phyloP scores from a whole-genome alignment of 805 yeast genomes.

The Lachancea cidri region DNA sequence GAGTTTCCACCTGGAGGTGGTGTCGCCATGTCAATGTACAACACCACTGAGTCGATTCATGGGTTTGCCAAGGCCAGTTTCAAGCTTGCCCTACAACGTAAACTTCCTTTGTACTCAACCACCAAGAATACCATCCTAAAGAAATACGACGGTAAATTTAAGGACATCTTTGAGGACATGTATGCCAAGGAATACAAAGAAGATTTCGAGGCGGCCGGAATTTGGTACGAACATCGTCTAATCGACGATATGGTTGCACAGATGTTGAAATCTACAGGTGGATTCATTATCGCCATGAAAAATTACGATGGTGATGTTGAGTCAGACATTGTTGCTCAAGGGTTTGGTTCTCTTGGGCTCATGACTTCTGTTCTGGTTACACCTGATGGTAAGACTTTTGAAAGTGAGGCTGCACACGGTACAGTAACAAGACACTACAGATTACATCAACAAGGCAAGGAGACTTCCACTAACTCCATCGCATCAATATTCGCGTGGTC shows the following conservation, averaged over 20 bases:
- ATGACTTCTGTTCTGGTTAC: conserved; percentile 96
- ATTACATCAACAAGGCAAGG: conserved; percentile 94
- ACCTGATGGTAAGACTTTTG: conserved; percentile 95
- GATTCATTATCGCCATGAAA: conserved; percentile 92
- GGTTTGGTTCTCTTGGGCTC: conserved; percentile 92
- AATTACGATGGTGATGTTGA: conserved; percentile 98
- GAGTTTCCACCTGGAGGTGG: conserved; percentile 56
- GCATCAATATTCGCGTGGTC: conserved; percentile 98
- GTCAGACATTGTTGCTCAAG: conserved; percentile 96
- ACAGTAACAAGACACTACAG: conserved; percentile 97
- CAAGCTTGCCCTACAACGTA: conserved; percentile 75
- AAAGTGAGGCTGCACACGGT: conserved; percentile 98
- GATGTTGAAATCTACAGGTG: conserved; percentile 94
- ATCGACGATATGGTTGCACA: conserved; percentile 99
- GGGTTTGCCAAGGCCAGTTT: conserved; percentile 94
- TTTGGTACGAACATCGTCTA: conserved; percentile 94
- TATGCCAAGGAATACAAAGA: conserved; percentile 65
- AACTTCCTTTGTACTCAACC: conserved; percentile 76
- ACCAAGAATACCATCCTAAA: conserved; percentile 94
- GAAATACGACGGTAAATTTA: conserved; percentile 91
- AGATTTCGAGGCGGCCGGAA: conserved; percentile 71
- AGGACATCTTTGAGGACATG: conserved; percentile 82
- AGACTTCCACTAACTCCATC: conserved; percentile 94
- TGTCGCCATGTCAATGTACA: conserved; percentile 90
- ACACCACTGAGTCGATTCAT: conserved; percentile 83